These are phyloP conservation scores for Salvia miltiorrhiza DNA, from an alignment of 257 asterid species.

Conservation along the genomic window DNA sequence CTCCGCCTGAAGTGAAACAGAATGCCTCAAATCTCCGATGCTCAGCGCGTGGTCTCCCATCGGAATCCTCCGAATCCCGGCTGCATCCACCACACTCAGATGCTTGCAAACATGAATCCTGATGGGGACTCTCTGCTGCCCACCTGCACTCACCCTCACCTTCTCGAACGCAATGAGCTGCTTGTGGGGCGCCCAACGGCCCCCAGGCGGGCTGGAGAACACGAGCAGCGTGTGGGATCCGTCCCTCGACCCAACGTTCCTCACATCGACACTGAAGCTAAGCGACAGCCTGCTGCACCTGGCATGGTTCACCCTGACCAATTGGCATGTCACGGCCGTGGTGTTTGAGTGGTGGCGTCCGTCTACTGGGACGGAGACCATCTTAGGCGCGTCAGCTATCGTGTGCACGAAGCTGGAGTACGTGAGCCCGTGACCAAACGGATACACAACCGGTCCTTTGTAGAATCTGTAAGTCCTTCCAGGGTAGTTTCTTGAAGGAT, in stretches of 20 bases:
- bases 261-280: slow-evolving; percentile 45
- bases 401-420: slow-evolving; percentile 61
- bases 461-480: slow-evolving; percentile 79
- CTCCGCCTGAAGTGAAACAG: slow-evolving; percentile 54
- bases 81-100: slow-evolving; percentile 71
- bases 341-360: slow-evolving; percentile 53
- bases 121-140: slow-evolving; percentile 33
- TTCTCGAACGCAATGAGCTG: slow-evolving; percentile 67
- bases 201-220: slow-evolving; percentile 59
- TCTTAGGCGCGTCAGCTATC: slow-evolving; percentile 47
- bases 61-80: slow-evolving; percentile 68
- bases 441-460: slow-evolving; percentile 64
- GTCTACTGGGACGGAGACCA: slow-evolving; percentile 44
- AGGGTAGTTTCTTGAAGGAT: slow-evolving; percentile 56
- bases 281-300: slow-evolving; percentile 48
- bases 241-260: slow-evolving; percentile 49
- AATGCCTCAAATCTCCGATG: slow-evolving; percentile 55
- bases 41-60: slow-evolving; percentile 74
- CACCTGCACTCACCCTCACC: slow-evolving; percentile 39
- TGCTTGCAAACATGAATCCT: slow-evolving; percentile 65
- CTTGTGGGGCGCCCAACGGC: slow-evolving; percentile 49
- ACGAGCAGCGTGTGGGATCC: slow-evolving; percentile 69
- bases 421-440: slow-evolving; percentile 82
- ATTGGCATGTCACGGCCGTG: slow-evolving; percentile 30
- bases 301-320: slow-evolving; percentile 56